Evolutionary conservation across 176 grass and related monocot genomes (phyloP).

Genomic region (Cymbopogon citratus): DNA sequence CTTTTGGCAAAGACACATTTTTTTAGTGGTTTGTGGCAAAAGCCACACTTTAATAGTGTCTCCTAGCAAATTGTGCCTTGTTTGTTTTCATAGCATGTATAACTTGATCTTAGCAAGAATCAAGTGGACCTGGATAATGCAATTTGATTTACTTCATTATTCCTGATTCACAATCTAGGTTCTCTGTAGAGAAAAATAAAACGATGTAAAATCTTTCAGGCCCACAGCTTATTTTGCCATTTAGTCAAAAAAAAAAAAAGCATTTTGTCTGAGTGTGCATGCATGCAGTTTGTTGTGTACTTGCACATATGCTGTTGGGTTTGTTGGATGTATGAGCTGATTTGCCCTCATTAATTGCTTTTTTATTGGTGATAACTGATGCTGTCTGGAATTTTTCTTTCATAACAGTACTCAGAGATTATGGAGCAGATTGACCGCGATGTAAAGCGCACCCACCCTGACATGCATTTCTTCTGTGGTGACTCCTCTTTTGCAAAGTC

Average conservation of each 20-base stretch:
- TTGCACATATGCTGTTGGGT: not conserved
- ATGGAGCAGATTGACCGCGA: constrained; percentile 92
- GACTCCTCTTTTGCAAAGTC: constrained; percentile 75
- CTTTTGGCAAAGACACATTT: too few species aligned
- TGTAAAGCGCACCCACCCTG: constrained; percentile 87
- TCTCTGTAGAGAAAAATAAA: not conserved
- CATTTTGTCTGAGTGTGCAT: not conserved
- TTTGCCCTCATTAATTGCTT: not conserved
- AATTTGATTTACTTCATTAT: not conserved
- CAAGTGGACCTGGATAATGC: not conserved
- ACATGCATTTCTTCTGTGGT: constrained; percentile 86
- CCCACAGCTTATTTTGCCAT: not conserved
- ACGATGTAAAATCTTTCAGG: not conserved
- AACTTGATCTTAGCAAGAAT: not conserved
- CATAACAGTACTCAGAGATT: constrained; percentile 54
- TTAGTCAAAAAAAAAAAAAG: not conserved
- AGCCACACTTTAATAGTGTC: too few species aligned
- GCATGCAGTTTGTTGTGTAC: not conserved
- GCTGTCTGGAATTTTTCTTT: not conserved
- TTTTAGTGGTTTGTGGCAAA: too few species aligned
- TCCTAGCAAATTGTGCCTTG: too few species aligned
- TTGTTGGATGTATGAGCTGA: not conserved
- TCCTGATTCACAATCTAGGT: not conserved
- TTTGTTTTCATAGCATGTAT: not conserved
- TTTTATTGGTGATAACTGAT: constrained; percentile 4